Base-by-base conservation (phyloP, 192 early-diverging fungal species). In the Lunasporangiospora selenospora region DNA sequence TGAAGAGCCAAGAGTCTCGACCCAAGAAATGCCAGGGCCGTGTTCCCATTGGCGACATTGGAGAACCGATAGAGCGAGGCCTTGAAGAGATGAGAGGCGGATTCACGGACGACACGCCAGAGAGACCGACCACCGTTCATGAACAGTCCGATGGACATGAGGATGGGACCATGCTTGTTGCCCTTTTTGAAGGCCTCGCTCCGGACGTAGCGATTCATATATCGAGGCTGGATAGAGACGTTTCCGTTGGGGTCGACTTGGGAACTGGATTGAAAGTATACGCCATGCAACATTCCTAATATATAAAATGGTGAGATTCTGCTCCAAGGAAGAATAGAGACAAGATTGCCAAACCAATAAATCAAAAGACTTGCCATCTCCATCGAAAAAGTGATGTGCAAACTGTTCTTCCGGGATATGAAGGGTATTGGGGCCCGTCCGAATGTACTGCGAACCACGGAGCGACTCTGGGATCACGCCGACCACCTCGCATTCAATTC, bases 401-500 rank as follows among this genome's bases (percentile, higher is more conserved):
- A 38, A 37, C 3, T 15, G 39, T 11, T 62, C 67, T 4, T 24
- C n/a, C 1, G 67, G 59, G 8, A 62, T 47, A 13, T 62, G 31
- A 3, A 73, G 21, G 0, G 67, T 33, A 33, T 73, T 73, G 31
- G 58, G 67, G 6, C 67, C 67, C 18, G 67, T 73, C 10, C 67
- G 52, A 33, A 73, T 33, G 40, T 73, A 73, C 32, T 73, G 67
- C 0, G 58, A 61, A 3, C 53, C 52, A 4, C 59, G 52, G 4
- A 62, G 60, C n/a, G 54, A 49, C 26, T 56, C 53, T 6, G 59
- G 67, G 21, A 73, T 62, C 33, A 19, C 39, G 6, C 67, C 67
- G 36, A 71, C 31, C 31, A 71, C 58, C 16, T 71, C 49, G 23
- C 67, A 73, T 34, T 58, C 53, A 32, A 73, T 73, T 37, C 67